Evolutionary conservation across 2,329 filamentous ascomycete genomes (phyloP).

Genomic region (Penicillium psychrosexuale): DNA sequence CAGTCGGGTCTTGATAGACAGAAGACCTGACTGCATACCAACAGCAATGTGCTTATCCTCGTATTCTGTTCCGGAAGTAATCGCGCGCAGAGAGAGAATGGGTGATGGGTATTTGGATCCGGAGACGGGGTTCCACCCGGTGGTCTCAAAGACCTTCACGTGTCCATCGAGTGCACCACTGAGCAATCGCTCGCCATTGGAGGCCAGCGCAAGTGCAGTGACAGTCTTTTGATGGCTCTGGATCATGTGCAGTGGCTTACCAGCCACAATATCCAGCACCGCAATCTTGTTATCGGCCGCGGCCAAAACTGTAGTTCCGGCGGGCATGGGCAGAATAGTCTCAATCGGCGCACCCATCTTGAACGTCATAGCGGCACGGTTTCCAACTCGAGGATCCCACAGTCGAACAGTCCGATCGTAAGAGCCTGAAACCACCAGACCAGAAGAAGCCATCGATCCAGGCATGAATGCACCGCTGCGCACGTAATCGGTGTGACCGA

Average conservation of each 20-base stretch:
- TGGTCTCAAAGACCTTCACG: slow-evolving; percentile 94
- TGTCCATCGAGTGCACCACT: slow-evolving; percentile 91
- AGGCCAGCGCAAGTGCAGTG: slow-evolving; percentile 78
- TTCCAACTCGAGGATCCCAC: slow-evolving; percentile 80
- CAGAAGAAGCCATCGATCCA: slow-evolving; percentile 55
- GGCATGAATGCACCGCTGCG: slow-evolving; percentile 84
- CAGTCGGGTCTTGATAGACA: slow-evolving; percentile 85
- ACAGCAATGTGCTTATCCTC: slow-evolving; percentile 93
- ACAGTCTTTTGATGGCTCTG: slow-evolving; percentile 98
- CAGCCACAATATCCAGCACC: slow-evolving; percentile 88
- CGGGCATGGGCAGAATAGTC: slow-evolving; percentile 79
- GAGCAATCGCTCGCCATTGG: slow-evolving; percentile 74
- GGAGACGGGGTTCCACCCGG: slow-evolving; percentile 92
- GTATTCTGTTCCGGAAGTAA: slow-evolving; percentile 62
- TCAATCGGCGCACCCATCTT: slow-evolving; percentile 90
- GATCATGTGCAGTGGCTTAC: slow-evolving; percentile 79
- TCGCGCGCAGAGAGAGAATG: slow-evolving; percentile 77
- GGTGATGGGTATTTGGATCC: slow-evolving; percentile 91
- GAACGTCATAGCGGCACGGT: slow-evolving; percentile 79
- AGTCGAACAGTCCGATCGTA: slow-evolving; percentile 92
- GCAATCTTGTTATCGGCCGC: slow-evolving; percentile 83
- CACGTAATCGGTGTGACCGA: slow-evolving; percentile 90
- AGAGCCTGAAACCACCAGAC: slow-evolving; percentile 81
- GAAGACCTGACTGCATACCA: slow-evolving; percentile 89
- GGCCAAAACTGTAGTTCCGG: slow-evolving; percentile 80